These are phyloP conservation scores for Rhododendron ovatum DNA, from an alignment of 148 eudicot genomes.

Conservation along the genomic window DNA sequence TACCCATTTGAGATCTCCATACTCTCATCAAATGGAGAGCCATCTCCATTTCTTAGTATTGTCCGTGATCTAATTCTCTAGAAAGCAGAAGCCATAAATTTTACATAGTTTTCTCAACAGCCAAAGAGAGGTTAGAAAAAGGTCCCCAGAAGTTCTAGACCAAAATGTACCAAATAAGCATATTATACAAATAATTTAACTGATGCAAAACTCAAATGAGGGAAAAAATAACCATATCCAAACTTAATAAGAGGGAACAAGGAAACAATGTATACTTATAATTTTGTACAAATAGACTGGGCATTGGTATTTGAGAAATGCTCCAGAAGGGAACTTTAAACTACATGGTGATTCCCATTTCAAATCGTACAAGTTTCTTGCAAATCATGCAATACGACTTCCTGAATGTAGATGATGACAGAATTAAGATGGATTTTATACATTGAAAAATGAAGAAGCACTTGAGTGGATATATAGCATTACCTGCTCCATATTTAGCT, in stretches of 20 bases:
- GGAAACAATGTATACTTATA: neutral
- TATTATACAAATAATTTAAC: neutral
- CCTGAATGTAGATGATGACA: neutral
- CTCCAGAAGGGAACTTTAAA: neutral
- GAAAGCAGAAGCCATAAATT: neutral
- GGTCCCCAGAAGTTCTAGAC: neutral
- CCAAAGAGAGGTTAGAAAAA: neutral
- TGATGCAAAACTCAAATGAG: neutral
- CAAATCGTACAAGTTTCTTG: neutral
- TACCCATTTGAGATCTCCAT: neutral
- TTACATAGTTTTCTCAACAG: neutral
- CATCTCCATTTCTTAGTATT: neutral
- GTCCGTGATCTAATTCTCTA: neutral
- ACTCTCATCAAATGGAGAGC: neutral
- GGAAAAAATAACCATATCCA: neutral
- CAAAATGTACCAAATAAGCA: neutral
- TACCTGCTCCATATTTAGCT: slow-evolving; percentile 50
- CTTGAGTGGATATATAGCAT: neutral
- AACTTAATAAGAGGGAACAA: neutral
- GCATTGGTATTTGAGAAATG: neutral
- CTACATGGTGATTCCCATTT: neutral
- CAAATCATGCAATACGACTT: neutral
- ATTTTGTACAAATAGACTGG: neutral
- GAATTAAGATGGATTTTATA: neutral
- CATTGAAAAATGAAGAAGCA: neutral